Evolutionary conservation across 2,329 filamentous ascomycete species (phyloP), one percentile per base, ranked within the genome.

Genomic region (Cordyceps cateniannulata): DNA sequence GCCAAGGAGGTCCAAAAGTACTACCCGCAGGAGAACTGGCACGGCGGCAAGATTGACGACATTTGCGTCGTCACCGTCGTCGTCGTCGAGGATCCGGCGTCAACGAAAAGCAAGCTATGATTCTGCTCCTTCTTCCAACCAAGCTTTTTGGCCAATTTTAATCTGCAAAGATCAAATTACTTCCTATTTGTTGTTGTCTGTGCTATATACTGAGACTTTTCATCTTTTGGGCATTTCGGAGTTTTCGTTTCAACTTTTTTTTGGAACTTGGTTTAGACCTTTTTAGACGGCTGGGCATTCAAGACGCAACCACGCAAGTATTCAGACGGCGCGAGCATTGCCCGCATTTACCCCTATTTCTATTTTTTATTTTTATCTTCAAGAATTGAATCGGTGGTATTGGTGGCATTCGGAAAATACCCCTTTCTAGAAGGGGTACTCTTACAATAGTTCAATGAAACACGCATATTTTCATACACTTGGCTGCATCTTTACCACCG

Each of bases 11-110:
- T 97, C 22, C 91, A 95, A 71, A 90, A 87, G 69, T 87, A 90
- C 70, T 96, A 90, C 67, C 93, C 95, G 0, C 80, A 87, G 42
- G 93, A 98, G 73, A 85, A 86, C 62, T 99, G 91, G 85, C 86
- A 86, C 62, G 95, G 95, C 62, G 95, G 95, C 57, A 99, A 99
- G 75, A 85, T 96, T 22, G 95, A 99, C 71, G 95, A 99, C 73
- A 97, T 99, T 62, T 93, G 91, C 69, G 91, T 91, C 5, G 79
- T 99, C 55, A 87, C 93, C 16, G 85, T 87, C 35, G 79, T 96
- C 32, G 91, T 90, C 1, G 87, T 93, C 66, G 84, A 87, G 53
- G 63, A 68, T 20, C 52, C 62, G 20, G 59, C 63, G 3, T 63
- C 56, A 29, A 49, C 63, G 29, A 71, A 67, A 62, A 73, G 72